phyloP scores from a whole-genome alignment of 495 filamentous ascomycete genomes.

The Immersiella caudata region DNA sequence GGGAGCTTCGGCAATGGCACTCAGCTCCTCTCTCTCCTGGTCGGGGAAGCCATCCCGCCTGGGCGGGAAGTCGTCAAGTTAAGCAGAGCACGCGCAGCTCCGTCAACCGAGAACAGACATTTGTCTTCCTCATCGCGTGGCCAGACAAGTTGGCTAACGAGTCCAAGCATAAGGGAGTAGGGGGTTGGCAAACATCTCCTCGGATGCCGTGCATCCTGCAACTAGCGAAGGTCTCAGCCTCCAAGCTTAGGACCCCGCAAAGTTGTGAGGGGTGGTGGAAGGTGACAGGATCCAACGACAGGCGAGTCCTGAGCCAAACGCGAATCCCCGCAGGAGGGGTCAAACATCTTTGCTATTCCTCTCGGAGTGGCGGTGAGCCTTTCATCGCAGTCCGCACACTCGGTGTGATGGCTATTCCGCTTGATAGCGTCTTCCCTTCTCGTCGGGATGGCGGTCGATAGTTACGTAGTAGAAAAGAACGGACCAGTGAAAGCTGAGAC shows the following conservation, averaged over 20 bases:
- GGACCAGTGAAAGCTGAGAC: neutral
- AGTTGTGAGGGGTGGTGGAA: neutral
- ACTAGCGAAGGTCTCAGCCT: slow-evolving; percentile 2
- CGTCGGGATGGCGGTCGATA: neutral
- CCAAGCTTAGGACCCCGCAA: neutral
- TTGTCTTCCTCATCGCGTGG: neutral
- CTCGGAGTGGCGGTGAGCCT: slow-evolving; percentile 11
- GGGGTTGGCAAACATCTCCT: slow-evolving; percentile 1
- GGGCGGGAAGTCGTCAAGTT: neutral
- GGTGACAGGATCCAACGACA: neutral
- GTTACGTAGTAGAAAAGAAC: slow-evolving; percentile 12
- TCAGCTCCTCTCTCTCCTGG: neutral
- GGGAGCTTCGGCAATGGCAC: neutral
- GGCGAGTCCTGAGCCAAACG: neutral
- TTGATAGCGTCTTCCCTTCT: neutral
- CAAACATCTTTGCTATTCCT: neutral
- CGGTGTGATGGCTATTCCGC: slow-evolving; percentile 7
- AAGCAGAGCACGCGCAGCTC: neutral
- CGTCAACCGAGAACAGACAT: neutral
- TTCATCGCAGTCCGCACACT: slow-evolving; percentile 1
- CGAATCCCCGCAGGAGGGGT: neutral
- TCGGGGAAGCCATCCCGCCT: neutral
- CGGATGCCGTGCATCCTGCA: slow-evolving; percentile 4
- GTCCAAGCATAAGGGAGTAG: neutral
- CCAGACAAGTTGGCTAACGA: neutral